Evolutionary conservation across 768 basidiomycete species (phyloP).

Genomic region (Mycena vulgaris): DNA sequence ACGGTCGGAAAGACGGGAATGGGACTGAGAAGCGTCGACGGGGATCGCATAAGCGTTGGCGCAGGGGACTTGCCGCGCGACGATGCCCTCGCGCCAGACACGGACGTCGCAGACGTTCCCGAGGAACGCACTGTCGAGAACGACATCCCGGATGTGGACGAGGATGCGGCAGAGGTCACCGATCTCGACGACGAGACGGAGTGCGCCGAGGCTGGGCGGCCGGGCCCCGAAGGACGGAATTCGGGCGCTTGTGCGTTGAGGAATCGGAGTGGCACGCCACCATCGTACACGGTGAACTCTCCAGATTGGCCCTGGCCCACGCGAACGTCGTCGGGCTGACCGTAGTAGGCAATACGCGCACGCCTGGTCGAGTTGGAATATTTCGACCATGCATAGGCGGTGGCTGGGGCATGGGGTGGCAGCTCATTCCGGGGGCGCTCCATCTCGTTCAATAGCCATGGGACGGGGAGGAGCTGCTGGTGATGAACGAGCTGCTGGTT

Average conservation of each 20-base stretch:
- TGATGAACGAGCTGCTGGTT: neutral
- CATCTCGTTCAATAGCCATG: neutral
- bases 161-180: neutral
- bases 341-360: neutral
- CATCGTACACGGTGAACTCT: too few relatives aligned
- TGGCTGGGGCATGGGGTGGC: neutral
- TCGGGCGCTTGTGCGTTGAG: neutral
- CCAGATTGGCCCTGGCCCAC: too few relatives aligned
- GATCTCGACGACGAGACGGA: too few relatives aligned
- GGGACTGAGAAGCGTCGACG: neutral
- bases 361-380: neutral
- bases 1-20: neutral
- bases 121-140: too few relatives aligned
- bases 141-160: too few relatives aligned
- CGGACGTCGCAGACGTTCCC: too few relatives aligned
- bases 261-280: too few relatives aligned
- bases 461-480: neutral
- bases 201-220: too few relatives aligned
- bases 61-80: too few relatives aligned
- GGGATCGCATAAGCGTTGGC: neutral
- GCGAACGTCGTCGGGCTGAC: neutral
- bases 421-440: neutral
- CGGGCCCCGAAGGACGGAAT: too few relatives aligned
- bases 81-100: too few relatives aligned
- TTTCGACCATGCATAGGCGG: neutral